phyloP scores from a whole-genome alignment of 2,329 filamentous ascomycete species.

The Diaporthe sp. region DNA sequence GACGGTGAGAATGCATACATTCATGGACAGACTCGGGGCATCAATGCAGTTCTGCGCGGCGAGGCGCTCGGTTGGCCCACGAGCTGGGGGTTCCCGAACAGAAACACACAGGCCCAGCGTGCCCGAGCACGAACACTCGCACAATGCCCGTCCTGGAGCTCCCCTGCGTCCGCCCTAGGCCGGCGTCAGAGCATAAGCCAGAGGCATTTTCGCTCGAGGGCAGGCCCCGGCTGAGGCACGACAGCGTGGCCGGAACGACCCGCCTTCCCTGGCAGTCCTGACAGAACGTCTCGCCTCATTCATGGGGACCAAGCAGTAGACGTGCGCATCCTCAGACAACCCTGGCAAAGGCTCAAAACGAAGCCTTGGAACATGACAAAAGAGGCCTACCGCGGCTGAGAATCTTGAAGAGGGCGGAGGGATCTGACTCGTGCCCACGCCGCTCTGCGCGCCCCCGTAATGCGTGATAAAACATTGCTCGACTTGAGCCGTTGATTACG shows the following conservation, averaged over 20 bases:
- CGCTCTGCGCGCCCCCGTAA: neutral
- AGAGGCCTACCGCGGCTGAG: neutral
- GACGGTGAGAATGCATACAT: neutral
- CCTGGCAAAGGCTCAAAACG: neutral
- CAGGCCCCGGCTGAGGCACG: neutral
- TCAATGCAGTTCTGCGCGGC: neutral
- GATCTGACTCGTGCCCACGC: neutral
- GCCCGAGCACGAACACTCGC: neutral
- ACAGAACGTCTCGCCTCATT: neutral
- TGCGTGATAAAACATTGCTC: neutral
- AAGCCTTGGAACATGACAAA: constrained; percentile 5
- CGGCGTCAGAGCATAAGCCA: neutral
- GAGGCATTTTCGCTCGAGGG: neutral
- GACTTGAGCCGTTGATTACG: constrained; percentile 1
- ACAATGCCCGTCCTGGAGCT: constrained; percentile 5
- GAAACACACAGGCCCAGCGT: neutral
- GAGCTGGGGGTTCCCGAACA: neutral
- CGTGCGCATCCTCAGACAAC: neutral
- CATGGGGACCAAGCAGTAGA: neutral
- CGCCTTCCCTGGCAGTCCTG: neutral
- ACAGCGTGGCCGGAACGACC: constrained; percentile 19
- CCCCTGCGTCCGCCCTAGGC: neutral
- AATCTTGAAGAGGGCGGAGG: neutral
- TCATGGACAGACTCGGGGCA: constrained; percentile 4
- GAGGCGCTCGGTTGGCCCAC: neutral